These are phyloP conservation scores for Aspergillus luchuensis DNA, from an alignment of 2,329 filamentous ascomycete species.

Conservation along the genomic window DNA sequence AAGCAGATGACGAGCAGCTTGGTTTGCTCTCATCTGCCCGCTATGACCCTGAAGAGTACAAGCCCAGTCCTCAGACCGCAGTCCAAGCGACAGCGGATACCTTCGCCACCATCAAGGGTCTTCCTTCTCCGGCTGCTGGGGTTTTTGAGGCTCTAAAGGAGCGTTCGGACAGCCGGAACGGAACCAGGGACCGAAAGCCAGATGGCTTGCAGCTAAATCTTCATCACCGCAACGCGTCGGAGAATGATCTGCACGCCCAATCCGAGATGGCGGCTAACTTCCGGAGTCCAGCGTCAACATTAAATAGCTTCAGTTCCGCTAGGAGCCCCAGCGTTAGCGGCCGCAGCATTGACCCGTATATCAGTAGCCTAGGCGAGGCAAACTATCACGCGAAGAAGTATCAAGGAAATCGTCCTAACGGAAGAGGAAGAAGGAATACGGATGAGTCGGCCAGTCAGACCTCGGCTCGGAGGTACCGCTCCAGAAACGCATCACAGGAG, in stretches of 20 bases:
- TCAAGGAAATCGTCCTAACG: conserved; percentile 49
- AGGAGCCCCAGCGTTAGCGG: conserved; percentile 62
- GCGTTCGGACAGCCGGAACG: conserved; percentile 55
- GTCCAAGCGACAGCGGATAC: conserved; percentile 68
- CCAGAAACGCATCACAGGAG: conserved; percentile 67
- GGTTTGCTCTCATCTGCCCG: conserved; percentile 47
- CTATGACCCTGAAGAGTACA: conserved; percentile 47
- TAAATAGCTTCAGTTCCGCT: conserved; percentile 52
- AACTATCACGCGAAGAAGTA: conserved; percentile 61
- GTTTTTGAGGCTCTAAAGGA: conserved; percentile 65
- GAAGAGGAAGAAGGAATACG: conserved; percentile 54
- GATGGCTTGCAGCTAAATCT: conserved; percentile 69
- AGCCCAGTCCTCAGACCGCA: conserved; percentile 60
- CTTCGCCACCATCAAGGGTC: conserved; percentile 56
- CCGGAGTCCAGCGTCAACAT: conserved; percentile 40
- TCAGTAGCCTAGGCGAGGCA: conserved; percentile 80
- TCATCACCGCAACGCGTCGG: conserved; percentile 54
- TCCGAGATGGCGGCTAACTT: conserved; percentile 53
- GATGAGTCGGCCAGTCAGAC: conserved; percentile 49
- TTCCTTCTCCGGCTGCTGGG: conserved; percentile 69
- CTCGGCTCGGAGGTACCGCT: conserved; percentile 50
- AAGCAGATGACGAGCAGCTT: conserved; percentile 16
- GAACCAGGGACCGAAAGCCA: conserved; percentile 77
- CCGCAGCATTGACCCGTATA: conserved; percentile 77
- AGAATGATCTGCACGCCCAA: conserved; percentile 54